Conservation (phyloP, 1,284 basidiomycete genomes). For the Uromyces viciae-fabae region DNA sequence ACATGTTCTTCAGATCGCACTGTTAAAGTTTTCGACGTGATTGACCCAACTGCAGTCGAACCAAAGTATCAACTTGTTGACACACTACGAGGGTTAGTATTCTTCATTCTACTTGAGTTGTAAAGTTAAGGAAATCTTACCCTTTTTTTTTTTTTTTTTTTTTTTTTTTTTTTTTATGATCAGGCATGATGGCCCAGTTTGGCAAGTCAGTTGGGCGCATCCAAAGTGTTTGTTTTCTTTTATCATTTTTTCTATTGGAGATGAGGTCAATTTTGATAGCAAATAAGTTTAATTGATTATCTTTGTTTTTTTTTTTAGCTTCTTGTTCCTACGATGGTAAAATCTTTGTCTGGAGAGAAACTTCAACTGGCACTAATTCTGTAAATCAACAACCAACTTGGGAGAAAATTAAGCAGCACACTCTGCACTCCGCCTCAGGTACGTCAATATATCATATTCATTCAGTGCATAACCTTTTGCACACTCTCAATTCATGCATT, state of each 20-base stretch:
- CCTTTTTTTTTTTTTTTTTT: too few species aligned
- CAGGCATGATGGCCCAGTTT: conserved; percentile 90
- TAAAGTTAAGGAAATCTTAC: background rate
- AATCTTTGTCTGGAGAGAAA: conserved; percentile 96
- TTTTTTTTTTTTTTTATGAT: background rate
- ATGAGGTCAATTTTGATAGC: background rate
- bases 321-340: conserved; percentile 97
- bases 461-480: too few species aligned
- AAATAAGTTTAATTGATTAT: background rate
- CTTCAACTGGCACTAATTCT: conserved; percentile 59
- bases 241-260: background rate
- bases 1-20: conserved; percentile 96
- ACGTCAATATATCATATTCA: conserved; percentile 43
- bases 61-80: conserved; percentile 57
- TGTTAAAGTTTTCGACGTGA: conserved; percentile 90
- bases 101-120: too few species aligned
- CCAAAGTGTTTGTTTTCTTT: conserved; percentile 65
- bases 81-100: conserved; percentile 74
- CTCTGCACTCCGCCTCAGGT: conserved; percentile 89
- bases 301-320: conserved; percentile 64
- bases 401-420: conserved; percentile 95
- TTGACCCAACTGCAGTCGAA: conserved; percentile 73
- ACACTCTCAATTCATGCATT: too few species aligned
- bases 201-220: conserved; percentile 99
- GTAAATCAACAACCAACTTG: conserved; percentile 61